These are phyloP conservation scores for Emmonsiellopsis sp. DNA, from an alignment of 2,329 filamentous ascomycete species.

Conservation along the genomic window DNA sequence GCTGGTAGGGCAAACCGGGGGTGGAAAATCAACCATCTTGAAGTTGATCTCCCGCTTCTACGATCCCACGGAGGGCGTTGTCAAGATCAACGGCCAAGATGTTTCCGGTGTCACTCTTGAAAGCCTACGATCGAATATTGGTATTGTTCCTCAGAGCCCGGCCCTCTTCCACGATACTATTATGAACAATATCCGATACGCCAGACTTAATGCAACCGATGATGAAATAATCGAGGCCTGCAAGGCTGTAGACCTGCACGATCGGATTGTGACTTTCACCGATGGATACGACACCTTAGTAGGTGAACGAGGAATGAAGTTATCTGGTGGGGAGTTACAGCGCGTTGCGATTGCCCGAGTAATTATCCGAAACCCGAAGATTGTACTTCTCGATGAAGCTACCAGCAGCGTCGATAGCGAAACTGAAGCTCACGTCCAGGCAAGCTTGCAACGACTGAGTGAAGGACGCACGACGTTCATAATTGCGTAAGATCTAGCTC, in stretches of 20 bases:
- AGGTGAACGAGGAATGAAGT: conserved; percentile 40
- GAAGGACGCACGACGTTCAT: conserved; percentile 43
- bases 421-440: conserved; percentile 38
- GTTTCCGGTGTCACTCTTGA: conserved; percentile 49
- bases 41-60: conserved; percentile 48
- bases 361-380: conserved; percentile 35
- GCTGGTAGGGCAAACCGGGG: conserved; percentile 49
- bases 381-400: conserved; percentile 42
- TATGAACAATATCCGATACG: conserved; percentile 56
- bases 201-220: conserved; percentile 50
- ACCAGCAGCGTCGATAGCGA: conserved; percentile 41
- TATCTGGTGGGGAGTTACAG: conserved; percentile 45
- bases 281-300: conserved; percentile 41
- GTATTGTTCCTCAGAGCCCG: conserved; percentile 57
- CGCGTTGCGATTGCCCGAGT: conserved; percentile 39
- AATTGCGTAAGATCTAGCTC: conserved; percentile 39
- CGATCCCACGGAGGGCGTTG: conserved; percentile 39
- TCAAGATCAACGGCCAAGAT: conserved; percentile 46
- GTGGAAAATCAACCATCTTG: conserved; percentile 48
- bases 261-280: conserved; percentile 52
- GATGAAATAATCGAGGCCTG: conserved; percentile 53
- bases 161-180: conserved; percentile 56
- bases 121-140: conserved; percentile 49
- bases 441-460: conserved; percentile 37
- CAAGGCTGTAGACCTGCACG: conserved; percentile 52